phyloP scores from a whole-genome alignment of 352 stramenopile genomes.

The Phytopythium cucurbitacearum region DNA sequence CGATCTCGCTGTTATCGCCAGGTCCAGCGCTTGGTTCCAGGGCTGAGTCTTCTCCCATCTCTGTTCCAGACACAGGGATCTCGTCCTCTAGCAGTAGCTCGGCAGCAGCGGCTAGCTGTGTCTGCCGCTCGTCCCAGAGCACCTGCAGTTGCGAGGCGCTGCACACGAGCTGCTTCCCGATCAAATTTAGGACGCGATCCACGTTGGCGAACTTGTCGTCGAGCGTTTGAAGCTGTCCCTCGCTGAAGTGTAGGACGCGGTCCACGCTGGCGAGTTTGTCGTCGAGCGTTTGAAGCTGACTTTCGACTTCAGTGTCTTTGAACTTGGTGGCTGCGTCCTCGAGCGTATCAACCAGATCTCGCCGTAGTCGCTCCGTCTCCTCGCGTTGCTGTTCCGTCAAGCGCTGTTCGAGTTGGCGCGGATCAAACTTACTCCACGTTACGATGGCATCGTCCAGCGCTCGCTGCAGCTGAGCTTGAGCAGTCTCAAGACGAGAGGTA shows the following conservation, averaged over 20 bases:
- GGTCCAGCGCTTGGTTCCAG: neutral
- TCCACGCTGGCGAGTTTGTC: neutral
- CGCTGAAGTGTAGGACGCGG: neutral
- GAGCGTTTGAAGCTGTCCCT: conserved; percentile 18
- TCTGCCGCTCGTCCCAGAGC: conserved; percentile 37
- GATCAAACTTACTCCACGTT: neutral
- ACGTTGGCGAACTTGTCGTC: conserved; percentile 42
- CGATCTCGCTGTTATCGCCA: neutral
- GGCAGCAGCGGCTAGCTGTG: conserved; percentile 10
- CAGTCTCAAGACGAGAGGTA: neutral
- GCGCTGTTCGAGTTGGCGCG: too few species aligned
- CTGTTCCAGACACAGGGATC: neutral
- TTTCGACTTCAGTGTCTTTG: neutral
- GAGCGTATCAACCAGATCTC: too few species aligned
- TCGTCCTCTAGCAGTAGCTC: conserved; percentile 10
- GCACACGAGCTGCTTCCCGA: conserved; percentile 60
- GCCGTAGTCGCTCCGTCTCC: too few species aligned
- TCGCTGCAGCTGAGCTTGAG: neutral
- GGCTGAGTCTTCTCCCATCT: too few species aligned
- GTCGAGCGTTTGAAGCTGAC: neutral
- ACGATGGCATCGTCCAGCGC: neutral
- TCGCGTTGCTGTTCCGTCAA: too few species aligned
- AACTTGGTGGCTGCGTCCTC: neutral
- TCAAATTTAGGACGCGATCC: conserved; percentile 58
- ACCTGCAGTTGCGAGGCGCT: conserved; percentile 62